These are phyloP conservation scores for Suillus occidentalis DNA, from an alignment of 768 basidiomycete genomes.

Conservation along the genomic window DNA sequence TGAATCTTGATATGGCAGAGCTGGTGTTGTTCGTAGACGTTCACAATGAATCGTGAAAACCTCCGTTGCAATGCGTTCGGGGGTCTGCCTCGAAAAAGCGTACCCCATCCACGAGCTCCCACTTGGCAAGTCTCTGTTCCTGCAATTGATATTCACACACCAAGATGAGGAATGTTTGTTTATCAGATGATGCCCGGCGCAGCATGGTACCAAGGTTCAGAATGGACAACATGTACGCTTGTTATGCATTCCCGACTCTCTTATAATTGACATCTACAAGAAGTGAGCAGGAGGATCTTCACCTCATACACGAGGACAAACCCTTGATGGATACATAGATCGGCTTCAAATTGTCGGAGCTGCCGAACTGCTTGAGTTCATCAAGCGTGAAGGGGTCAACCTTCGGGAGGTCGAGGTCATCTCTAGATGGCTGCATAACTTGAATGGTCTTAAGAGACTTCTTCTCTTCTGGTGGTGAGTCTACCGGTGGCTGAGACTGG, in stretches of 20 bases:
- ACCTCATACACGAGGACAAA: slow-evolving; percentile 23
- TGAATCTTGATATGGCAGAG: too few relatives aligned
- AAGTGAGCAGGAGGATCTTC: slow-evolving; percentile 7
- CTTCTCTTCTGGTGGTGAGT: slow-evolving; percentile 24
- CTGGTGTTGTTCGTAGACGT: too few relatives aligned
- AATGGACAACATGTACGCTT: too few relatives aligned
- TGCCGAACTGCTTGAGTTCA: slow-evolving; percentile 71
- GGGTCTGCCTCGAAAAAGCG: too few relatives aligned
- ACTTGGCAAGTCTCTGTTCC: too few relatives aligned
- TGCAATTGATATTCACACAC: too few relatives aligned
- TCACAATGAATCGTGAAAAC: too few relatives aligned
- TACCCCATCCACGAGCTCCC: too few relatives aligned
- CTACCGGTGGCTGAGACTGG: slow-evolving; percentile 10
- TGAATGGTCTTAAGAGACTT: slow-evolving; percentile 43
- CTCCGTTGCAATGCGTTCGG: too few relatives aligned
- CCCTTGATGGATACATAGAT: slow-evolving; percentile 96
- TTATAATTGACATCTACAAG: slow-evolving; percentile 34
- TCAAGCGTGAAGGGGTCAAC: slow-evolving; percentile 73
- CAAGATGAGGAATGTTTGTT: neutral
- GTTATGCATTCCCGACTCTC: too few relatives aligned
- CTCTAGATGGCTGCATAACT: slow-evolving; percentile 67
- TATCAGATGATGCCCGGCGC: neutral
- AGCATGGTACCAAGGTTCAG: neutral
- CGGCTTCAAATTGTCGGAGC: slow-evolving; percentile 59
- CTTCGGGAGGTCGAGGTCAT: slow-evolving; percentile 68